Evolutionary conservation across 441 rosid genomes (phyloP), one percentile per base, ranked within the genome.

Genomic region (Gossypium aridum): DNA sequence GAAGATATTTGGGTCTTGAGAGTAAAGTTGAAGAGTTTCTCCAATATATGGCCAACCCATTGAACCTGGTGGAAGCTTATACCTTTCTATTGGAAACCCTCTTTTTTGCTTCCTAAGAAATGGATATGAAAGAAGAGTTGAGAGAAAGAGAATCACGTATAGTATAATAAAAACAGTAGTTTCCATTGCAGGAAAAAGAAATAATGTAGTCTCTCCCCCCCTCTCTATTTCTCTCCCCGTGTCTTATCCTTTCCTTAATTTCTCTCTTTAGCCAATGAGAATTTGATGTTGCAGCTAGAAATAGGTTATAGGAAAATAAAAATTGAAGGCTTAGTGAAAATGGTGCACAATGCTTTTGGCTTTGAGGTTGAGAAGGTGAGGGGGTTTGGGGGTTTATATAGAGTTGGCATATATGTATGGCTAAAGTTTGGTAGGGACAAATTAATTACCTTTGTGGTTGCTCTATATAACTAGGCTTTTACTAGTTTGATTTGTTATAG

Each of bases 31-130:
- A 31, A 87, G 86, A 62, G 97, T 94, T 81, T 94, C 94, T 34
- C 98, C 98, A 5, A 94, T 63, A 77, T 76, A 86, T 66, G 98
- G 98, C 97, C 90, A 91, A 13, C 97, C 97, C 92, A 90, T 79
- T 71, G 97, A 91, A 70, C 98, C 98, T 7, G 98, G 97, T 56
- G 97, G 97, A 62, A 92, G 96, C 81, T 85, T 83, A 49, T 78
- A 34, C 78, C 62, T 79, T 59, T 67, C 55, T 64, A 70, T 16
- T 8, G 16, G 61, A 28, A 69, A 63, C 56, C 59, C 6, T 76
- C 49, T 71, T 22, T 12, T 79, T 53, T 25, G 72, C 66, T 43
- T 85, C 77, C 43, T 82, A 10, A 62, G 12, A 25, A 79, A 34
- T 16, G 78, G 68, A 62, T 70, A 83, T 51, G 80, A 84, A 56